Evolutionary conservation across 140 eudicot genomes (phyloP).

Genomic region (Erigeron philadelphicus): DNA sequence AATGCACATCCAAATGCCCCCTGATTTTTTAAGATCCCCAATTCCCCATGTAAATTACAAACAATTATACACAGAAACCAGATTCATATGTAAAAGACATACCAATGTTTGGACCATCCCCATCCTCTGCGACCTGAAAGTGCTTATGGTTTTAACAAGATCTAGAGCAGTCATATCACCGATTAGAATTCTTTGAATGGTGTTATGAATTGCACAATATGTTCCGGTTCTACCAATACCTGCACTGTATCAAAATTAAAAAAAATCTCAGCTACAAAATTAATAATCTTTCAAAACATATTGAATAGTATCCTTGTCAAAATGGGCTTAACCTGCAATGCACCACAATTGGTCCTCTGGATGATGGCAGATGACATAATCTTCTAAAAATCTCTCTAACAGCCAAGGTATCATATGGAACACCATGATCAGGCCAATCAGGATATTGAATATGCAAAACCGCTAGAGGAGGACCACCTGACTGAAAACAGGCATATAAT

Average conservation of each 20-base stretch:
- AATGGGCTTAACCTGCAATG: conserved; percentile 78
- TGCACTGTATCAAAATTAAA: conserved; percentile 62
- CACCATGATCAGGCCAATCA: conserved; percentile 99
- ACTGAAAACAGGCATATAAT: conserved; percentile 42
- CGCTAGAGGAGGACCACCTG: conserved; percentile 64
- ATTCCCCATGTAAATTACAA: neutral
- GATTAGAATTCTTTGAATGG: conserved; percentile 68
- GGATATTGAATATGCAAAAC: conserved; percentile 90
- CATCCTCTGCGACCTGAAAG: conserved; percentile 85
- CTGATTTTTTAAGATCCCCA: too few species aligned
- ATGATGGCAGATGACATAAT: conserved; percentile 53
- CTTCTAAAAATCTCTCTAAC: conserved; percentile 84
- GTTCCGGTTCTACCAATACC: conserved; percentile 99
- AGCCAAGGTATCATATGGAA: conserved; percentile 72
- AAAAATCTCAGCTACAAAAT: conserved; percentile 22
- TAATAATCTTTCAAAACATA: neutral
- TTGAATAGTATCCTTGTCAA: conserved; percentile 16
- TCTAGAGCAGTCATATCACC: conserved; percentile 94
- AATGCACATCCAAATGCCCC: too few species aligned
- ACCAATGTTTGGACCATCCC: conserved; percentile 98
- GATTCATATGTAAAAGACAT: conserved; percentile 17
- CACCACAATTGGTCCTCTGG: conserved; percentile 82
- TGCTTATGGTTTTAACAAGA: conserved; percentile 55
- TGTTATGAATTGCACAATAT: conserved; percentile 79
- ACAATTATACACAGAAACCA: neutral